Percentiles rank a stretch among this genome's conserved stretches.
phyloP scores from a whole-genome alignment of 2,329 filamentous ascomycete genomes.

The Pseudogymnoascus destructans region DNA sequence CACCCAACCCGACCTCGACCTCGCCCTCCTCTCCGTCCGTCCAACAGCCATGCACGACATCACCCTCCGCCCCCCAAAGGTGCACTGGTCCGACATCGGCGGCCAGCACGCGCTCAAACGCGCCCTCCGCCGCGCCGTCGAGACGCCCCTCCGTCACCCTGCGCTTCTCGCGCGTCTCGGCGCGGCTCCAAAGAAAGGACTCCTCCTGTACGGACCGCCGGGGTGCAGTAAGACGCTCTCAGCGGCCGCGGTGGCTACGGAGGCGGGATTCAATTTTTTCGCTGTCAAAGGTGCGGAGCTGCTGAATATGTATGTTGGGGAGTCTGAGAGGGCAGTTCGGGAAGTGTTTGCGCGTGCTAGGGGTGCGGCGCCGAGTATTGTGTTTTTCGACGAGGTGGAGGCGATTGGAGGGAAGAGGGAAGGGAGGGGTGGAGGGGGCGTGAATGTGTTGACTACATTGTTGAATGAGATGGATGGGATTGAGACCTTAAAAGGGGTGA shows the following conservation, averaged over 20 bases:
- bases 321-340: constrained; percentile 76
- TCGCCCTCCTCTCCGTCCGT: constrained; percentile 54
- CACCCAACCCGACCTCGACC: constrained; percentile 41
- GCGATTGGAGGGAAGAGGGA: constrained; percentile 47
- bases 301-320: constrained; percentile 93
- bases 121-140: constrained; percentile 35
- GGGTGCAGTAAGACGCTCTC: constrained; percentile 92
- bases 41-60: constrained; percentile 84
- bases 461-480: constrained; percentile 96
- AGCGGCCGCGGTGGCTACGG: constrained; percentile 81
- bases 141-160: constrained; percentile 30
- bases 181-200: constrained; percentile 58
- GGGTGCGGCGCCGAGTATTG: constrained; percentile 77
- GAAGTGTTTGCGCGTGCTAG: constrained; percentile 77
- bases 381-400: constrained; percentile 97
- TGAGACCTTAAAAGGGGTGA: constrained; percentile 66
- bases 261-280: constrained; percentile 85
- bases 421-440: constrained; percentile 38
- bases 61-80: constrained; percentile 74
- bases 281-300: constrained; percentile 88
- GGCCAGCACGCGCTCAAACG: constrained; percentile 67
- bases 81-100: constrained; percentile 78
- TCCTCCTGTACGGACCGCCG: constrained; percentile 82
- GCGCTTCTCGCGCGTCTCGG: constrained; percentile 37
- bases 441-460: constrained; percentile 80